Evolutionary conservation across 2,329 filamentous ascomycete genomes (phyloP).

Genomic region (Penicillium sp.): DNA sequence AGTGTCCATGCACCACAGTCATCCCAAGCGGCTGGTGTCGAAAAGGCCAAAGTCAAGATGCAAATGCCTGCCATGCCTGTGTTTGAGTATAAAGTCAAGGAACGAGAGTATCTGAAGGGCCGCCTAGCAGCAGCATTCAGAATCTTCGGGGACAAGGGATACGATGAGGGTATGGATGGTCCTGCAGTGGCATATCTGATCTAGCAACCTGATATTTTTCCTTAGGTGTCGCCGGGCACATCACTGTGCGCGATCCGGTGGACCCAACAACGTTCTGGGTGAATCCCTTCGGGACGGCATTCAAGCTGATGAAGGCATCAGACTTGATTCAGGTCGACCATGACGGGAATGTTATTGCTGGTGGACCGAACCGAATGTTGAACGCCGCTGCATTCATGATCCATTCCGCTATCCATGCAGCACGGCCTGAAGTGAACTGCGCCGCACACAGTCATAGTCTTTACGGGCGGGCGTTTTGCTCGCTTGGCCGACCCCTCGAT

Average conservation of each 20-base stretch:
- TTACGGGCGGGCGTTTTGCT: conserved; percentile 49
- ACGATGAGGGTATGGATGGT: conserved; percentile 47
- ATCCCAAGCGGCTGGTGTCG: conserved; percentile 24
- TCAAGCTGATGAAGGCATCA: conserved; percentile 61
- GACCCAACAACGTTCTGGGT: conserved; percentile 64
- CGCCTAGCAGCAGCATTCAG: conserved; percentile 57
- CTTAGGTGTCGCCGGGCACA: conserved; percentile 61
- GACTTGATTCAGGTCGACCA: conserved; percentile 68
- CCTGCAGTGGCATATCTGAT: not conserved
- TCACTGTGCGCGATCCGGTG: conserved; percentile 62
- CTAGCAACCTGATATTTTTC: not conserved
- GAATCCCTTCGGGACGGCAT: conserved; percentile 64
- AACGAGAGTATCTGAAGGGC: conserved; percentile 56
- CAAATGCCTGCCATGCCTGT: conserved; percentile 35
- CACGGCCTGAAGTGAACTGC: conserved; percentile 55
- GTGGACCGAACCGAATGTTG: conserved; percentile 51
- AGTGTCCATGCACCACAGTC: conserved; percentile 22
- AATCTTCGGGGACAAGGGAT: conserved; percentile 58
- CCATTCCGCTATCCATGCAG: conserved; percentile 54
- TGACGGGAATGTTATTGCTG: conserved; percentile 61
- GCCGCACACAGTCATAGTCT: conserved; percentile 57
- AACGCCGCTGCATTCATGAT: conserved; percentile 55
- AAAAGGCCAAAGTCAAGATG: conserved; percentile 35
- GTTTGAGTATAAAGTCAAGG: conserved; percentile 45
- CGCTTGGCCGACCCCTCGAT: conserved; percentile 44